Base-by-base conservation (phyloP, 129 eudicot genomes). In the Deinandra increscens region DNA sequence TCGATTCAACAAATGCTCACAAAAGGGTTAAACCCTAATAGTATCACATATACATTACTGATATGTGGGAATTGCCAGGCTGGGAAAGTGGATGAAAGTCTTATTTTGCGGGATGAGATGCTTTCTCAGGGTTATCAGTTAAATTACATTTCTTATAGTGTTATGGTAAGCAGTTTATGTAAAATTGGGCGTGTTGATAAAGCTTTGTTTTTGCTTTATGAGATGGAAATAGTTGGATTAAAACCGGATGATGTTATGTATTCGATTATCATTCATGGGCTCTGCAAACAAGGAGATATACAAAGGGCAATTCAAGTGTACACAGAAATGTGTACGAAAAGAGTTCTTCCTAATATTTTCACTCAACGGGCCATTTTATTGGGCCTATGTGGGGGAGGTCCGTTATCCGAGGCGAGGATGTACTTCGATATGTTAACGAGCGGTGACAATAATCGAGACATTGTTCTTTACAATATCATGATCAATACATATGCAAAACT, bases 401-500 rank as follows among this genome's bases (percentile, higher is more conserved):
- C 81, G 8, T 12, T 86, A 19, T 62, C 68, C 4, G 91, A 86
- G 64, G 96, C 97, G 74, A 86, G 88, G 72, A 74, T 41, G 77
- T 79, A 81, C 67, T 88, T 91, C 75, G 84, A 86, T 76, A 58
- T 63, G 22, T 22, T 91, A 77, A 67, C 64, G 29, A 51, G 69
- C 18, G 37, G 22, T 54, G 75, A 74, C 64, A 58, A 76, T 19
- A 46, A 76, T 49, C 42, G 43, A 8, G 88, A 85, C 83, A 79
- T 89, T 63, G 73, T 83, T 74, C 70, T 92, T 85, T 81, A 83
- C 68, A 92, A 92, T 79, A 84, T 89, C 50, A 86, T 92, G 95
- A 92, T 92, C 17, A 43, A 92, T 63, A 72, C 59, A 66, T 92
- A 89, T 71, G 88, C 89, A 59, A 92, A 86, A 84, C 62, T 79